Evolutionary conservation across 2,329 filamentous ascomycete species (phyloP), one percentile per base, ranked within the genome.

Genomic region (Exophiala dermatitidis): DNA sequence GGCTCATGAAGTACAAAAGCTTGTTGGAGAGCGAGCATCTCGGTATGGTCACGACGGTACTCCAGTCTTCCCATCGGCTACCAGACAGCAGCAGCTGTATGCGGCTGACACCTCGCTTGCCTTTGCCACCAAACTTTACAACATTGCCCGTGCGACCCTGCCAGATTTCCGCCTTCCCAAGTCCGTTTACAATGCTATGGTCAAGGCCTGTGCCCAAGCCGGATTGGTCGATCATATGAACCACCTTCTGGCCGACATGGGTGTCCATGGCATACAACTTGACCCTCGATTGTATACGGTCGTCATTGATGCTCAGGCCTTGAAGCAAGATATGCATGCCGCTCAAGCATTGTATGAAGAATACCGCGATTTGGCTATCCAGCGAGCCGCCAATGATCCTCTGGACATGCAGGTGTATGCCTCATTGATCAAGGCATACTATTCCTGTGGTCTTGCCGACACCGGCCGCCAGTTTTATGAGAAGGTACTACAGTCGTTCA

Each of bases 261-360:
- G 95, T 69, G 74, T 79, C 34, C 83, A 80, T 62, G 83, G 83
- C 52, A 80, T 88, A 26, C 79, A 81, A 10, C 88, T 91, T 0
- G 83, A 85, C 54, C 85, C 89, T 4, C 82, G 85, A 43, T 88
- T 91, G 48, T 97, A 95, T 71, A 86, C 90, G 1, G 80, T 85
- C 12, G 95, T 98, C 88, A 96, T 98, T 68, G 84, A 86, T n/a
- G 90, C 90, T 0, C 97, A 95, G 66, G 88, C 88, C 56, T 80
- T 81, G 40, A 80, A 80, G 7, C 87, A 90, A 46, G 90, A 97
- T 67, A 74, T 97, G 42, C 78, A 84, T 63, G 94, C 87, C 62
- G 93, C 90, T 19, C 88, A 97, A 4, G 90, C 95, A 68, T 90
- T 89, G 71, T 98, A 96, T 72, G 91, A 94, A 60, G 88, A 95